Base-by-base conservation (phyloP, 2,329 filamentous ascomycete species). In the Cladophialophora exuberans region DNA sequence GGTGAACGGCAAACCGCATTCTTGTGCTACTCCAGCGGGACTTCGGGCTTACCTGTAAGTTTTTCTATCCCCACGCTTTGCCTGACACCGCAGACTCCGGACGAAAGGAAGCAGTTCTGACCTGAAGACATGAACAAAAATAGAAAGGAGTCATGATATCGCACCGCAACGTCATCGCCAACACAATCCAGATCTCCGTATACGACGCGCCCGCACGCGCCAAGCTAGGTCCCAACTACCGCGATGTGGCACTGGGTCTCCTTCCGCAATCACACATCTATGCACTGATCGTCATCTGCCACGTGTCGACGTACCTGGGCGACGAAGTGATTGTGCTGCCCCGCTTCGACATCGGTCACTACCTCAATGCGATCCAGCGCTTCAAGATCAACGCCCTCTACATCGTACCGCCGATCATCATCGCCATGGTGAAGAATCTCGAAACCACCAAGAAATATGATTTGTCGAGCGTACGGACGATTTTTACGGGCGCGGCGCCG, bases 141-240 rank as follows among this genome's bases (percentile, higher is more conserved):
- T 54, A 88, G 83, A 90, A 91, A 86, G 89, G 88, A 39, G 89
- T 92, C 49, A 90, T 89, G 85, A 88, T 93, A 56, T 88, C 87
- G 3, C 89, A 93, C 67, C 74, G 75, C 31, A 93, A 93, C 61
- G 85, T 92, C 38, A 92, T 93, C 43, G 82, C 88, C 48, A 93
- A 92, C 66, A 80, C 84, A 0, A 65, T 90, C 42, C 88, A 91
- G 67, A 77, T 85, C 51, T 67, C 65, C 5, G 66, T 77, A 0
- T 84, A 72, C 57, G 83, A 86, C 38, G 68, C 72, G 26, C 64
- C 68, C 1, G 63, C 65, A 56, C 62, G 81, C 62, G 66, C 76
- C 71, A 0, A 72, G 39, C 70, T 68, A 20, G 72, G 75, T 31
- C 69, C 70, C 3, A 65, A 72, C 54, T 73, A 79, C 61, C 79